Evolutionary conservation across 257 asterid species (phyloP).

Genomic region (Fraxinus quadrangulata): DNA sequence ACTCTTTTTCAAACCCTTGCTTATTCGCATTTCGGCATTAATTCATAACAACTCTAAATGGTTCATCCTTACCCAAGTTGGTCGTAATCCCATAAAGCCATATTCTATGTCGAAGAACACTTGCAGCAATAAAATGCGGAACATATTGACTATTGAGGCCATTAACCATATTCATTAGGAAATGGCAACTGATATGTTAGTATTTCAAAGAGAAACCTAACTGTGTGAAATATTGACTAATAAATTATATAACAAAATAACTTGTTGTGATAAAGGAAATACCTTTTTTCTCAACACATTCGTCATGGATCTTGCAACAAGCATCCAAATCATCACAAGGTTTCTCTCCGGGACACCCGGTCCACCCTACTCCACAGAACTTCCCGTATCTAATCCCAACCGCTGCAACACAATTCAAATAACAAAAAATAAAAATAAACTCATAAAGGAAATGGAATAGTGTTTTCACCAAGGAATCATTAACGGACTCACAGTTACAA

Average conservation of each 20-base stretch:
- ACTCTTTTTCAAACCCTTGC: neutral
- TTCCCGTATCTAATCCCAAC: slow-evolving; percentile 84
- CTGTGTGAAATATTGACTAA: neutral
- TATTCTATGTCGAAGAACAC: neutral
- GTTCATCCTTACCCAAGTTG: neutral
- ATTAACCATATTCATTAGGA: neutral
- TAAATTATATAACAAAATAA: neutral
- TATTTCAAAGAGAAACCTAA: neutral
- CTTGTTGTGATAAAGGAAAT: neutral
- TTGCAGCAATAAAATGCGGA: neutral
- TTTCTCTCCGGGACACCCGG: neutral
- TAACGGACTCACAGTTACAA: slow-evolving; percentile 50
- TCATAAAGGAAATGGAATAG: neutral
- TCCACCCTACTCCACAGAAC: slow-evolving; percentile 60
- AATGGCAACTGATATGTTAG: neutral
- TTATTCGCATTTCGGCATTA: neutral
- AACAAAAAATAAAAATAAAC: neutral
- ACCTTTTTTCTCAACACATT: neutral
- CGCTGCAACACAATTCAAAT: slow-evolving; percentile 40
- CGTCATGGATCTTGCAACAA: neutral
- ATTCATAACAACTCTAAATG: neutral
- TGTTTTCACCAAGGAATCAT: neutral
- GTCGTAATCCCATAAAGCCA: neutral
- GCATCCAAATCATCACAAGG: neutral
- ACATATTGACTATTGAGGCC: neutral